Evolutionary conservation across 192 early-diverging fungal species (phyloP).

Genomic region (Cladochytrium replicatum): DNA sequence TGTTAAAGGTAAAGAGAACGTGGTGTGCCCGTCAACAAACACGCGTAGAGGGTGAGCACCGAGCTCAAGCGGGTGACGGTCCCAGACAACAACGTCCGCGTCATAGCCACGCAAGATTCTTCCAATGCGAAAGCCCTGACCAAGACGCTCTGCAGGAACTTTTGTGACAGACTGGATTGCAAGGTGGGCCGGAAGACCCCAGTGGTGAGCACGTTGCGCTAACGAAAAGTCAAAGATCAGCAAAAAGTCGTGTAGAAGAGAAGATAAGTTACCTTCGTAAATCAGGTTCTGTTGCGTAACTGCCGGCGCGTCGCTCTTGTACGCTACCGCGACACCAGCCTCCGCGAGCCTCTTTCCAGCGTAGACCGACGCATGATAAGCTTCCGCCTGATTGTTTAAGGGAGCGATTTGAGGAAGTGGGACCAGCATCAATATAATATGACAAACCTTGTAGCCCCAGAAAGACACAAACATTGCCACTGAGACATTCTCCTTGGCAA

Average conservation of each 20-base stretch:
- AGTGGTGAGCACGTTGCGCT: conserved; percentile 51
- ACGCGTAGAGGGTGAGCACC: conserved; percentile 53
- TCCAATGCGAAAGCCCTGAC: conserved; percentile 50
- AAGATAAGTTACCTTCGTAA: too few species aligned
- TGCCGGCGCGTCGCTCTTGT: conserved; percentile 58
- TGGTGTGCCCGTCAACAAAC: conserved; percentile 49
- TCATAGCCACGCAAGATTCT: conserved; percentile 46
- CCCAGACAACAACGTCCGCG: conserved; percentile 60
- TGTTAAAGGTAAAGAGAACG: too few species aligned
- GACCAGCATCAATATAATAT: too few species aligned
- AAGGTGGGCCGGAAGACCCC: conserved; percentile 41
- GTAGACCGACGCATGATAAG: conserved; percentile 44
- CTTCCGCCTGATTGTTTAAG: too few species aligned
- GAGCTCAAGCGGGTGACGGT: conserved; percentile 37
- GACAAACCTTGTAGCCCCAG: conserved; percentile 46
- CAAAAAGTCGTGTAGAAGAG: too few species aligned
- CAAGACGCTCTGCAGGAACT: conserved; percentile 50
- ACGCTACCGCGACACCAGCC: conserved; percentile 50
- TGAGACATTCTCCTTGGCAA: conserved; percentile 44
- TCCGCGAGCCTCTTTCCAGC: conserved; percentile 40
- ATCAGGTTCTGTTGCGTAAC: conserved; percentile 48
- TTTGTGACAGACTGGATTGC: conserved; percentile 47
- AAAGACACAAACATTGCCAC: conserved; percentile 41
- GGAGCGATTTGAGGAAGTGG: too few species aligned
- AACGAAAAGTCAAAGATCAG: too few species aligned